Evolutionary conservation across 169 alveolate species (phyloP), one percentile per base, ranked within the genome.

Genomic region (Plasmodium vinckei): DNA sequence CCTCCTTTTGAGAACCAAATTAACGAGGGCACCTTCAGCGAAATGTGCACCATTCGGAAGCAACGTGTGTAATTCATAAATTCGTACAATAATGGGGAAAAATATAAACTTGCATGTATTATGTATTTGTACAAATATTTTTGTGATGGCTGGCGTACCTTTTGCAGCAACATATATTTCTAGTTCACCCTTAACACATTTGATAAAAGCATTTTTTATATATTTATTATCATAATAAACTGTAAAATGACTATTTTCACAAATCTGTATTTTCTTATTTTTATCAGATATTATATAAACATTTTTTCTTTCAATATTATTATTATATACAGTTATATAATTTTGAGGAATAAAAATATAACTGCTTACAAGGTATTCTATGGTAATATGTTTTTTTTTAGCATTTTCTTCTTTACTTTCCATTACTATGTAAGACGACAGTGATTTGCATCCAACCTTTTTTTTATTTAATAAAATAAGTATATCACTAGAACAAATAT

Each of bases 71-170:
- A 21, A 15, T 68, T 77, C 88, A 44, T 77, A 63, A 39, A 77
- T 69, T 63, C 23, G 51, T 2, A 77, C 64, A 25, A 56, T 46
- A 2, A 23, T 39, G 42, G 33, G 42, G 39, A 63, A 63, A 77
- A 77, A 77, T 13, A 77, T 64, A 42, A 54, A 25, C 54, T 63
- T 77, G 53, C 88, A 77, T 23, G 63, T 77, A 69, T 77, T 77
- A 5, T 12, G 54, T 63, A 77, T 17, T 5, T 19, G 46, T 49
- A 77, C 33, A 44, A 64, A 21, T 21, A 77, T 17, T 51, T 56
- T 77, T 33, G 88, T 77, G 3, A 27, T 77, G 13, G 70, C 77
- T 19, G 65, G 39, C 46, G 63, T 63, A 17, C 51, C 19, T 21
- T 54, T 77, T 64, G 88, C 53, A 7, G 21, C 27, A 4, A 77